Evolutionary conservation across 192 early-diverging fungal genomes (phyloP).

Genomic region (Rhizophlyctis rosea): DNA sequence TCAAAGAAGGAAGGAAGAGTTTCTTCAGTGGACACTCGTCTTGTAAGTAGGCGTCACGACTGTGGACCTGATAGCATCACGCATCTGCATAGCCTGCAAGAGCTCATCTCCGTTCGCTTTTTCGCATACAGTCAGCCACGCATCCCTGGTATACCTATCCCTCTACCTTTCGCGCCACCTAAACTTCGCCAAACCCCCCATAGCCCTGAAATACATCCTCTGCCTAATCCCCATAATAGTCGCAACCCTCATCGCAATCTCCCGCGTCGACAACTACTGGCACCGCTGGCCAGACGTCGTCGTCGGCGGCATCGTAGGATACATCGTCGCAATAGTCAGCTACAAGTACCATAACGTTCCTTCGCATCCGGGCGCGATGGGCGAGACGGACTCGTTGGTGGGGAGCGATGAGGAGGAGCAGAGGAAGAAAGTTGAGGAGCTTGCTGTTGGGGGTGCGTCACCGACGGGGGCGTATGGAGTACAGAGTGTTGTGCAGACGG

Average conservation of each 20-base stretch:
- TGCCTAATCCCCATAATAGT: slow-evolving; percentile 21
- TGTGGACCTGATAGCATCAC: too few relatives aligned
- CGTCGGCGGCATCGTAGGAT: slow-evolving; percentile 22
- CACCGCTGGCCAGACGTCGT: slow-evolving; percentile 33
- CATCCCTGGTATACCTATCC: slow-evolving; percentile 18
- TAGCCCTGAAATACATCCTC: slow-evolving; percentile 21
- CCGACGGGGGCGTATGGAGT: too few relatives aligned
- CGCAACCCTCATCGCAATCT: slow-evolving; percentile 24
- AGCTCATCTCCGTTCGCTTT: background rate
- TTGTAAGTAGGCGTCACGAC: slow-evolving; percentile 11
- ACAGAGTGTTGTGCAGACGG: too few relatives aligned
- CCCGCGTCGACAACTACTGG: slow-evolving; percentile 27
- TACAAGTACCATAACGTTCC: slow-evolving; percentile 17
- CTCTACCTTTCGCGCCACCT: slow-evolving; percentile 27
- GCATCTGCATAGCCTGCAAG: too few relatives aligned
- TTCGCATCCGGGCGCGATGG: background rate
- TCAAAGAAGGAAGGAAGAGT: slow-evolving; percentile 32
- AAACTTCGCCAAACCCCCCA: slow-evolving; percentile 18
- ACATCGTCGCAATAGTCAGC: slow-evolving; percentile 9
- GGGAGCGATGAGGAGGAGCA: background rate
- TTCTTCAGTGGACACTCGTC: slow-evolving; percentile 32
- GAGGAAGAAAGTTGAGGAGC: background rate
- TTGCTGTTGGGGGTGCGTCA: too few relatives aligned
- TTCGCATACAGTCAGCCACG: background rate
- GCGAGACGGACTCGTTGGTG: background rate